Base-by-base conservation (phyloP, 2,329 filamentous ascomycete genomes). In the Aureobasidium sp. region DNA sequence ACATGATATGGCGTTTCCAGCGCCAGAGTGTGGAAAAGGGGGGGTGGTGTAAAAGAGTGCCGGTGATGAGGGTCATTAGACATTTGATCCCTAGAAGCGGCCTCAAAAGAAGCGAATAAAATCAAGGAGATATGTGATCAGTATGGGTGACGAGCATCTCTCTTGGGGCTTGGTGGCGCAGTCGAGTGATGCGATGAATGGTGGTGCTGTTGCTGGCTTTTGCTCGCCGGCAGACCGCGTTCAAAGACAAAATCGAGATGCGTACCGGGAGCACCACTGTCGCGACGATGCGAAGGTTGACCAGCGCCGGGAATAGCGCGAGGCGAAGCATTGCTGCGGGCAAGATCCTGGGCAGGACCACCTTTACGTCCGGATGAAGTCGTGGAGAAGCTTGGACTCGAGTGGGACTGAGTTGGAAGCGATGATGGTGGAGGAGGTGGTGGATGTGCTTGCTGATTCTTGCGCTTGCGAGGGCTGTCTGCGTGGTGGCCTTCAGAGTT, bases 381-480 rank as follows among this genome's bases (percentile, higher is more conserved):
- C 19, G 81, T 80, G 47, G 85, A 79, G 71, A 79, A 80, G 6
- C 78, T 76, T 27, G 79, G 76, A 62, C 76, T 78, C 44, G 73
- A 78, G 68, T 81, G 78, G 12, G 60, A 61, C 35, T 57, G 53
- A 57, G 53, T 24, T 17, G 60, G 60, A 33, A 40, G 24, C 56
- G 77, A 74, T 14, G 80, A 77, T 22, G 81, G 81, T 24, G 78
- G 75, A 45, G 81, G 81, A 62, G 77, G 76, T 6, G 78, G 71
- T 63, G 77, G 76, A 67, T 84, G 82, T 35, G 75, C 73, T 31
- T 80, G 79, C 70, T 79, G 76, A 45, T 88, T 86, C 77, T 96
- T 96, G 69, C 91, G 87, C 78, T 96, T 96, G 73, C 88, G 89
- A 35, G 90, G 90, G 64, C 89, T 90, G 72, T 89, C 88, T 70